Evolutionary conservation across 2,329 filamentous ascomycete species (phyloP).

Genomic region (Trichoderma semiorbis): DNA sequence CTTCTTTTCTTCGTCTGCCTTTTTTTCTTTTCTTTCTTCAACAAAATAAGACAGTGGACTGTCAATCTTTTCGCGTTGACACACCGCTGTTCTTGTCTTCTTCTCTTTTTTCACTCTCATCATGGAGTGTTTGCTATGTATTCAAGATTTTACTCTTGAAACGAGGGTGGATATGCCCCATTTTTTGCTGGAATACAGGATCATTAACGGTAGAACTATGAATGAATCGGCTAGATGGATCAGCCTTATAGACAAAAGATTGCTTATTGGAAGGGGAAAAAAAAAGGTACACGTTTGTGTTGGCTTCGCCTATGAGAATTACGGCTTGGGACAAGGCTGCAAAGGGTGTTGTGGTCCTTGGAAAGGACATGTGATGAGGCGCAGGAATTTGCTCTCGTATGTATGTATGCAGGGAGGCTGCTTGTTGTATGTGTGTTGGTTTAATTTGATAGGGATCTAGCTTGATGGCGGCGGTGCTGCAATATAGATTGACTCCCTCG

Average conservation of each 20-base stretch:
- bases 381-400: background rate
- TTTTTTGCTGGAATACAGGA: background rate
- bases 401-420: background rate
- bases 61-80: background rate
- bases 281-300: background rate
- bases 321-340: background rate
- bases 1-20: background rate
- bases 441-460: background rate
- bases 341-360: background rate
- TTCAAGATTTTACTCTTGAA: background rate
- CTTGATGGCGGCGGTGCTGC: background rate
- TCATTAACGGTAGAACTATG: background rate
- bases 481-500: background rate
- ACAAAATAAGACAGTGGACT: background rate
- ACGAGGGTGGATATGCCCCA: background rate
- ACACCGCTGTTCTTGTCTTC: background rate
- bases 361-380: background rate
- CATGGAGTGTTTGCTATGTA: background rate
- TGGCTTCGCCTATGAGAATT: background rate
- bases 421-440: background rate
- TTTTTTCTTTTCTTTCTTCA: background rate
- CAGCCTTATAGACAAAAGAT: background rate
- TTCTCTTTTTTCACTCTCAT: background rate
- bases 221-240: background rate
- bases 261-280: background rate